Evolutionary conservation across 805 yeast species (phyloP).

Genomic region (Pichia deserticola): DNA sequence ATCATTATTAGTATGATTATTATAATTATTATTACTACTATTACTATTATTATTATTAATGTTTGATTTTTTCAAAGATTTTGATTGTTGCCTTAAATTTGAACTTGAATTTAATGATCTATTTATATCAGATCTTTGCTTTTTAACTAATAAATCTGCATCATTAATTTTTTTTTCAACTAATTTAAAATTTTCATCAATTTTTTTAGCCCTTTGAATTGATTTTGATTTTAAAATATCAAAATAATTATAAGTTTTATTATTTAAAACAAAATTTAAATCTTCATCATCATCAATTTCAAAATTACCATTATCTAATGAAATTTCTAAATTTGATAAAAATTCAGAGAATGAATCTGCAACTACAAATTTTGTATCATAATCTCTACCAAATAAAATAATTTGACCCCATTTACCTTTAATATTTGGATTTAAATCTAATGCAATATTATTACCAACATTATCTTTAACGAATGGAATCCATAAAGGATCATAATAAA

Average conservation of each 20-base stretch:
- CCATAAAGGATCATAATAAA: constrained; percentile 89
- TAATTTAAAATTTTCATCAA: constrained; percentile 8
- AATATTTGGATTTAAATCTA: constrained; percentile 80
- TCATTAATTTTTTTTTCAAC: constrained; percentile 9
- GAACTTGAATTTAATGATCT: not conserved
- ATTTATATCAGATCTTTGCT: not conserved
- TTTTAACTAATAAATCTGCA: constrained; percentile 9
- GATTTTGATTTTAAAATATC: constrained; percentile 71
- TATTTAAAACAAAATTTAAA: constrained; percentile 30
- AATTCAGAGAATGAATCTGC: constrained; percentile 90
- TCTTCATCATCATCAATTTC: constrained; percentile 61
- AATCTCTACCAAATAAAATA: constrained; percentile 88
- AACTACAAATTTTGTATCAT: constrained; percentile 79
- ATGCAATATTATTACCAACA: constrained; percentile 85
- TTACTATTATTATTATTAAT: not conserved
- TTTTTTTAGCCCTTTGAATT: constrained; percentile 20
- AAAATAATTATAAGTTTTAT: constrained; percentile 47
- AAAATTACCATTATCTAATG: constrained; percentile 79
- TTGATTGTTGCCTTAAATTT: not conserved
- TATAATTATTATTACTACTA: too few relatives aligned
- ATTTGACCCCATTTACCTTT: constrained; percentile 84
- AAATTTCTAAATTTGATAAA: constrained; percentile 73
- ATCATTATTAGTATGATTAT: too few relatives aligned
- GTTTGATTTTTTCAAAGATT: too few relatives aligned
- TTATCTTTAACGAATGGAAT: constrained; percentile 84